Evolutionary conservation across 1,284 basidiomycete genomes (phyloP).

Genomic region (Xerocomus nothofagi): DNA sequence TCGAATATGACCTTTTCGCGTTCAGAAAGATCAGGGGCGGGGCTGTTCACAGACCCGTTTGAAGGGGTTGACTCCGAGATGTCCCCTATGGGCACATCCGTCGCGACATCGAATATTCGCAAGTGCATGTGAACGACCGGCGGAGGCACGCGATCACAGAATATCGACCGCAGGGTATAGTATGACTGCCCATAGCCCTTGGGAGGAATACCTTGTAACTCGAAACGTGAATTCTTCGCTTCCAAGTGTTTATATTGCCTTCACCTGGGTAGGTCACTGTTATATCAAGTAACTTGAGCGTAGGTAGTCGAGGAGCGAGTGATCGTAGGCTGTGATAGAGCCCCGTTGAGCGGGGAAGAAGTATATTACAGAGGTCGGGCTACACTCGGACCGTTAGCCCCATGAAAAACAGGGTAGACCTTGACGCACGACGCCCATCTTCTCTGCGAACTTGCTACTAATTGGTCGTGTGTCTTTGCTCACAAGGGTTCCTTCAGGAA

Average conservation of each 20-base stretch:
- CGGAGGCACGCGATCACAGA: constrained; percentile 80
- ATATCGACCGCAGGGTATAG: constrained; percentile 88
- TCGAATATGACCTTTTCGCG: constrained; percentile 77
- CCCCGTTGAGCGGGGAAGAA: constrained; percentile 91
- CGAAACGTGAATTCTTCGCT: constrained; percentile 4
- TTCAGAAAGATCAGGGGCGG: constrained; percentile 60
- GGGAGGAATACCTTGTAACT: constrained; percentile 58
- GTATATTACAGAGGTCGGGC: constrained; percentile 76
- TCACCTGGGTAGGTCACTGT: constrained; percentile 88
- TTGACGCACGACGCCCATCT: constrained; percentile 72
- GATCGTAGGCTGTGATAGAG: constrained; percentile 84
- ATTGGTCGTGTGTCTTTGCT: constrained; percentile 80
- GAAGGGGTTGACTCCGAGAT: constrained; percentile 39
- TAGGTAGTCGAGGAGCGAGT: constrained; percentile 74
- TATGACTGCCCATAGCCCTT: constrained; percentile 78
- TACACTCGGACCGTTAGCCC: constrained; percentile 34
- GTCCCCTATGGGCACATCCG: constrained; percentile 67
- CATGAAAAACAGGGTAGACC: constrained; percentile 3
- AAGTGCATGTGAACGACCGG: constrained; percentile 88
- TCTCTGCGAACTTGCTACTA: constrained; percentile 83
- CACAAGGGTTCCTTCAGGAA: constrained; percentile 92
- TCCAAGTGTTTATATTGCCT: constrained; percentile 9
- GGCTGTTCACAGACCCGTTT: constrained; percentile 29
- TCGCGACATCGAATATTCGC: constrained; percentile 67
- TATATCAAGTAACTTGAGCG: constrained; percentile 82